Base-by-base conservation (phyloP, 495 filamentous ascomycete genomes). In the Penicillium pulvis region DNA sequence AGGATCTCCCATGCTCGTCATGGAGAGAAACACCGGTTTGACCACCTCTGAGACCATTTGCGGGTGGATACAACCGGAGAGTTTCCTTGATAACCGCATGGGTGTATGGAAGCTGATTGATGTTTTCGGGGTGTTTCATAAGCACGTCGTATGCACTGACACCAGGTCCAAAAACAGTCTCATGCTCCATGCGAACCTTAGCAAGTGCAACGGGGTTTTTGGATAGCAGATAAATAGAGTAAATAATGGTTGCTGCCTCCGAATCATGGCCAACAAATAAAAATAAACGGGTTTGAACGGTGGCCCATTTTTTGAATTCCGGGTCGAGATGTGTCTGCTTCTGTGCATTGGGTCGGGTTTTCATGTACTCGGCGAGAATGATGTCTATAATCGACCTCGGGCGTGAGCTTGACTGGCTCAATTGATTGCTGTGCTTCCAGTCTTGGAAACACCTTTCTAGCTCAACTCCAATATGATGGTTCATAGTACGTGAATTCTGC, bases 21-120 rank as follows among this genome's bases (percentile, higher is more conserved):
- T 9, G 33, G 33, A 35, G 33, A 35, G 33, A 35, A 35, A 35
- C 33, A 9, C 11, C 3, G 11, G 33, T 6, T 10, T 3, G 6
- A 17, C 44, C 44, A 4, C 20, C 44, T 46, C 44, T 20, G 17
- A 46, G 17, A 12, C 44, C 44, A 12, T 46, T 46, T 1, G 44
- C 44, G 17, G 44, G 44, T 26, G 44, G 19, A 12, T 2, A 46
- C 9, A 46, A 6, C 12, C 44, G 44, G 4, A 46, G 20, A 4
- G 44, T 46, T 11, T 46, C 44, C 12, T 46, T 46, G 4, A 46
- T 9, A 4, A 46, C 20, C 2, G 44, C 44, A 12, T 26, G 17
- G 12, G 44, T 46, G 44, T 46, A 46, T 11, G 44, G 44, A 26
- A 46, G 44, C 12, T 14, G 44, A 12, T 46, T 46, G 19, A 46